Percentiles rank a stretch among this genome's conserved stretches.
Evolutionary conservation across 306 rosid genomes (phyloP).

Genomic region (Oemleria cerasiformis): DNA sequence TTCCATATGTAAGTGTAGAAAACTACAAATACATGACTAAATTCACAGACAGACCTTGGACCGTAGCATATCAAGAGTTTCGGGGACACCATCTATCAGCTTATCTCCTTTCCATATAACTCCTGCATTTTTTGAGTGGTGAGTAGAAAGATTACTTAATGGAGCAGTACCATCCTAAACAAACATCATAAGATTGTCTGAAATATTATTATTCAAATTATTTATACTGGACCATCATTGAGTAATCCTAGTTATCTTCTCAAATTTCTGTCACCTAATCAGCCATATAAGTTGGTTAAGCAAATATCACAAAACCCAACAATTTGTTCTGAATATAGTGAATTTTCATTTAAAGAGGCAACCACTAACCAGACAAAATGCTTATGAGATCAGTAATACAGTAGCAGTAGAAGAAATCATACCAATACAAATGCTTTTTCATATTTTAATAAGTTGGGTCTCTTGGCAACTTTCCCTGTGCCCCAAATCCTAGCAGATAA

Average conservation of each 20-base stretch:
- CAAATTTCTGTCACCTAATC: background rate
- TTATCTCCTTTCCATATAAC: slow-evolving; percentile 99
- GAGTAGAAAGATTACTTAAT: background rate
- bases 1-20: slow-evolving; percentile 11
- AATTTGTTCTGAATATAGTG: background rate
- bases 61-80: slow-evolving; percentile 89
- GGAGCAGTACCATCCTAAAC: slow-evolving; percentile 2
- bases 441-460: background rate
- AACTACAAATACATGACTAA: slow-evolving; percentile 14
- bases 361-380: background rate
- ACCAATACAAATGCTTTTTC: background rate
- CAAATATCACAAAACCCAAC: background rate
- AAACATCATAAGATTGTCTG: background rate
- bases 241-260: background rate
- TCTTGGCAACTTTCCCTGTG: background rate
- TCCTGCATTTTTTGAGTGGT: slow-evolving; percentile 45
- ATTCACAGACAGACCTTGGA: slow-evolving; percentile 63
- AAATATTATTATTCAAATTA: background rate
- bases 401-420: background rate
- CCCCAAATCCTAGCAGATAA: background rate
- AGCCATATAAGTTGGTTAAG: background rate
- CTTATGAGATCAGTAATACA: background rate
- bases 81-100: slow-evolving; percentile 91
- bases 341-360: background rate
- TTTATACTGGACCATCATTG: background rate